These are phyloP conservation scores for Penicillium roqueforti DNA, from an alignment of 495 filamentous ascomycete genomes.

Conservation along the genomic window DNA sequence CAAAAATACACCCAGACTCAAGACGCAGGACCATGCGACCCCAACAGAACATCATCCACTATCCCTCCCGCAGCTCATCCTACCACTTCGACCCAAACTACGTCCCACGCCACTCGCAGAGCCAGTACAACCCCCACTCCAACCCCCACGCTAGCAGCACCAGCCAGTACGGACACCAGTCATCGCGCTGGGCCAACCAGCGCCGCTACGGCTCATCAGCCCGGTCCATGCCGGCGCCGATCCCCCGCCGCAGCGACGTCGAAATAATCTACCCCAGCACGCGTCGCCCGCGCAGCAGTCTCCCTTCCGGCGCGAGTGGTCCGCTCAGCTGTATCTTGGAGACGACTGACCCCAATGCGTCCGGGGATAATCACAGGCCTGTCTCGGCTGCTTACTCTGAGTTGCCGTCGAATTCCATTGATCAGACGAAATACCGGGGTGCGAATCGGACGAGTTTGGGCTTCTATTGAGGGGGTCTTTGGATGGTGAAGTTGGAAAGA, in stretches of 20 bases:
- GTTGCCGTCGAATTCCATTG: constrained; percentile 18
- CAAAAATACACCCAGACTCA: constrained; percentile 6
- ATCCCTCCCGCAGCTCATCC: constrained; percentile 17
- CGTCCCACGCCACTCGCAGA: constrained; percentile 29
- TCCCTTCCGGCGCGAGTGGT: constrained; percentile 25
- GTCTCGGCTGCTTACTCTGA: constrained; percentile 1
- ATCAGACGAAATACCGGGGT: constrained; percentile 33
- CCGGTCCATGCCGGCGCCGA: constrained; percentile 15
- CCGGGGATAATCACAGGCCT: constrained; percentile 22
- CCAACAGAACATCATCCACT: constrained; percentile 2
- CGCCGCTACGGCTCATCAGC: constrained; percentile 21
- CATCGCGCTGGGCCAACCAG: constrained; percentile 17
- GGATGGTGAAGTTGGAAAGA: not conserved
- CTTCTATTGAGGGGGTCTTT: constrained; percentile 18
- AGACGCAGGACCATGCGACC: constrained; percentile 11
- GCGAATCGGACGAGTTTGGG: constrained; percentile 33
- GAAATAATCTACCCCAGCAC: constrained; percentile 37
- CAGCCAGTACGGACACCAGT: constrained; percentile 18
- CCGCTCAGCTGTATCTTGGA: constrained; percentile 38
- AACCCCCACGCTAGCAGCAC: not conserved
- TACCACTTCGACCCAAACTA: constrained; percentile 30
- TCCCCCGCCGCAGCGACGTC: constrained; percentile 31
- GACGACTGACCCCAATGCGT: constrained; percentile 20
- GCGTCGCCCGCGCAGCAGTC: constrained; percentile 37
- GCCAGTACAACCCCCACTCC: constrained; percentile 14